Percentiles rank a stretch among this genome's conserved stretches.
phyloP scores from a whole-genome alignment of 139 green algal species.

The Micractinium conductrix region DNA sequence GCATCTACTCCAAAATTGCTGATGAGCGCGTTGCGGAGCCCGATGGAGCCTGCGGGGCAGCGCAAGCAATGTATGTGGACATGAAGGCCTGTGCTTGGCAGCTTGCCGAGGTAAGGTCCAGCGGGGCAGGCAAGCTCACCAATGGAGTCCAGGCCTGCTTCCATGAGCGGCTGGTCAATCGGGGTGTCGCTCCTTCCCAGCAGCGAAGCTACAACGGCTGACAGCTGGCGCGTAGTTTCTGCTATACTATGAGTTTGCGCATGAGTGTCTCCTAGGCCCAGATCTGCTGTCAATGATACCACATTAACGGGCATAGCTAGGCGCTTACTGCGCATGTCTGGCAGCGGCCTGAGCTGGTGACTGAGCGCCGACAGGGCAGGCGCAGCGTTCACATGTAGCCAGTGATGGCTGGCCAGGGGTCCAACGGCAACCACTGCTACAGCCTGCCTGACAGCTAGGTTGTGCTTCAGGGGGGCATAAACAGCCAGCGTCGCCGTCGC shows the following conservation, averaged over 20 bases:
- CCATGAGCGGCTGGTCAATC: constrained; percentile 56
- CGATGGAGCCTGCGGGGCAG: not conserved
- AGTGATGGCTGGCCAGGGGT: not conserved
- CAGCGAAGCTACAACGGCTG: constrained; percentile 20
- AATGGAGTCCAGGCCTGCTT: constrained; percentile 61
- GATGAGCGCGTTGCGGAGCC: constrained; percentile 8
- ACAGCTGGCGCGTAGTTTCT: not conserved
- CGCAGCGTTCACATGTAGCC: not conserved
- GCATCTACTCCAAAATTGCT: constrained; percentile 13
- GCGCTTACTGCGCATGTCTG: not conserved
- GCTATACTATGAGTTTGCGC: not conserved
- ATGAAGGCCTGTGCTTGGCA: not conserved
- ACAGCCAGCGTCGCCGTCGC: not conserved
- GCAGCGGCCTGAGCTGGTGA: not conserved
- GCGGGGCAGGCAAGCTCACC: not conserved
- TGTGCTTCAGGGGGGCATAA: too few species aligned
- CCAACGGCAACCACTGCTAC: not conserved
- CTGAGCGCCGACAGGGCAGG: too few species aligned
- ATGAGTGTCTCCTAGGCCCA: not conserved
- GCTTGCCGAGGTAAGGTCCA: not conserved
- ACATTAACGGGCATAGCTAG: not conserved
- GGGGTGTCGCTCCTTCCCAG: not conserved
- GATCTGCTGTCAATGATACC: not conserved
- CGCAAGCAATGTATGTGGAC: not conserved
- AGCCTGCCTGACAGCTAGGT: not conserved